These are phyloP conservation scores for Gaertneriomyces sp. DNA, from an alignment of 192 early-diverging fungal genomes.

Conservation along the genomic window DNA sequence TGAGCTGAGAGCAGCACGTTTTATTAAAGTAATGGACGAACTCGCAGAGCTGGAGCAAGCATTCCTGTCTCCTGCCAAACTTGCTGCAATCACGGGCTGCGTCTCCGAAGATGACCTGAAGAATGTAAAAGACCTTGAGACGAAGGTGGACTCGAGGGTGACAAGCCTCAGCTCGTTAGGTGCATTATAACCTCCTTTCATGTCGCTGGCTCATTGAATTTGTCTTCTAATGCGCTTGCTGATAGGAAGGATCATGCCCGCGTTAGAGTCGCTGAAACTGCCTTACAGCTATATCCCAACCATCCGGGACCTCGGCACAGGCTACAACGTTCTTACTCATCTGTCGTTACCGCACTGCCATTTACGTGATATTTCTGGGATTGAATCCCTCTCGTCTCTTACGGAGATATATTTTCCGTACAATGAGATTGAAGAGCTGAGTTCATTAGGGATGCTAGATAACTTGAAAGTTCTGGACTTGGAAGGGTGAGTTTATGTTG, in stretches of 20 bases:
- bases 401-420: constrained; percentile 44
- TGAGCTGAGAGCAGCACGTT: too few relatives aligned
- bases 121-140: constrained; percentile 32
- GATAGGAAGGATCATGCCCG: constrained; percentile 31
- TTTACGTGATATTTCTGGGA: constrained; percentile 42
- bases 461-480: constrained; percentile 41
- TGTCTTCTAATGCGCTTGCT: background rate
- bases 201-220: background rate
- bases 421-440: constrained; percentile 42
- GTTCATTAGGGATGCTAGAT: constrained; percentile 40
- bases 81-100: too few relatives aligned
- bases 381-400: constrained; percentile 26
- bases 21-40: too few relatives aligned
- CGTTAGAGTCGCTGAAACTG: constrained; percentile 40
- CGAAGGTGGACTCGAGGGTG: constrained; percentile 40
- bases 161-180: constrained; percentile 37
- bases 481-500: constrained; percentile 38
- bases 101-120: constrained; percentile 14
- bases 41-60: too few relatives aligned
- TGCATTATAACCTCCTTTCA: background rate
- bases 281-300: constrained; percentile 43
- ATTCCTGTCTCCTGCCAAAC: too few relatives aligned
- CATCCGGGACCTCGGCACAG: constrained; percentile 46
- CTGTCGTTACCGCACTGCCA: constrained; percentile 46
- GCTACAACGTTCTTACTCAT: constrained; percentile 36